A percentile compares a stretch with the other conserved stretches of the same genome.
These are phyloP conservation scores for Candida labiduridarum DNA, from an alignment of 1,139 yeast genomes.

Conservation along the genomic window DNA sequence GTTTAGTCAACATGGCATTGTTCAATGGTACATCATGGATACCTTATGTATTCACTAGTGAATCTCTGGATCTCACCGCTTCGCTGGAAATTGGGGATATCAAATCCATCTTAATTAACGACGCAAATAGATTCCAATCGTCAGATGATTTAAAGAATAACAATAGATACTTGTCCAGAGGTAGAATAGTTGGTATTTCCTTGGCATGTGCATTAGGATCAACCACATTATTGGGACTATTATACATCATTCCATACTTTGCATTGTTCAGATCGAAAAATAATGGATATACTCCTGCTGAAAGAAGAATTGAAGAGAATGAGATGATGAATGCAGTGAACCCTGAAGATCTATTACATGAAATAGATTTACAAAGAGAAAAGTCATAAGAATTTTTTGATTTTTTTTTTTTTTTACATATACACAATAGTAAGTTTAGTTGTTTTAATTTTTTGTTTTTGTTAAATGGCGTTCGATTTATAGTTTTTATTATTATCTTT, in stretches of 20 bases:
- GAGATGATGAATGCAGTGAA: constrained; percentile 71
- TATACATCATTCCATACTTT: constrained; percentile 59
- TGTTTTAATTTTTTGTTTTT: background rate
- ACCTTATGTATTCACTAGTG: constrained; percentile 56
- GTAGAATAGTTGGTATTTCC: constrained; percentile 86
- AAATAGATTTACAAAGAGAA: constrained; percentile 52
- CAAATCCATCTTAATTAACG: constrained; percentile 38
- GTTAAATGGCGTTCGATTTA: background rate
- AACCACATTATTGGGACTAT: constrained; percentile 62
- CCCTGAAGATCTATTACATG: constrained; percentile 62
- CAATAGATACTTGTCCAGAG: constrained; percentile 39
- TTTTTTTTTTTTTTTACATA: background rate
- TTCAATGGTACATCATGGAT: constrained; percentile 73
- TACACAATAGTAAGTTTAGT: too few species aligned
- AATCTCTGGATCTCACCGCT: constrained; percentile 12
- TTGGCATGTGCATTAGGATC: constrained; percentile 88
- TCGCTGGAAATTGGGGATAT: constrained; percentile 30
- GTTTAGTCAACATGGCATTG: constrained; percentile 65
- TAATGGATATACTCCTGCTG: constrained; percentile 24
- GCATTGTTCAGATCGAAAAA: constrained; percentile 48
- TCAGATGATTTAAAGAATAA: constrained; percentile 33
- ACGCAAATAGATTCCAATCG: constrained; percentile 39
- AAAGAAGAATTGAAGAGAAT: constrained; percentile 65
- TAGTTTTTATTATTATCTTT: background rate
- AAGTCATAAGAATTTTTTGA: constrained; percentile 11